Conservation (phyloP, 768 basidiomycete species). For the Gelatoporia subvermispora region DNA sequence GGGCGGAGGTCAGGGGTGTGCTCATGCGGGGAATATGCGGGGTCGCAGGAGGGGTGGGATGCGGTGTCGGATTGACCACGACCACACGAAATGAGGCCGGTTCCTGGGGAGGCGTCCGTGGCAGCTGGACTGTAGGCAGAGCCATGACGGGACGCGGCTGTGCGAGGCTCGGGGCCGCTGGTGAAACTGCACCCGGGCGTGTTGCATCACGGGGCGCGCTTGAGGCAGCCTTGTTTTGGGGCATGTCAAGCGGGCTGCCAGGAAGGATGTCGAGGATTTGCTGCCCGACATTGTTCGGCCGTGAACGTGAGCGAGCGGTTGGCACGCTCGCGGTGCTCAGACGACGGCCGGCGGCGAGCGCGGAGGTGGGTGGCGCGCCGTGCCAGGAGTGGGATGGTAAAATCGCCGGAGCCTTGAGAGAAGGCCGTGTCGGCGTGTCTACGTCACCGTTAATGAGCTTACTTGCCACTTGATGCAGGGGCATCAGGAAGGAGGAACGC, state of each 20-base stretch:
- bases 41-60: conserved; percentile 73
- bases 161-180: conserved; percentile 12
- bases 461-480: background rate
- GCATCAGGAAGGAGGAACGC: conserved; percentile 1
- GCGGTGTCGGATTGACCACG: conserved; percentile 72
- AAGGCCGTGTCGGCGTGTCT: no score
- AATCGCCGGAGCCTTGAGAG: no score
- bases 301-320: conserved; percentile 12
- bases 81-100: conserved; percentile 50
- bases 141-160: conserved; percentile 19
- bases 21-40: conserved; percentile 33
- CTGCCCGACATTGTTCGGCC: conserved; percentile 32
- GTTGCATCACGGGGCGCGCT: conserved; percentile 8
- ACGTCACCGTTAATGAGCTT: no score
- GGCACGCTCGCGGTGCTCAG: conserved; percentile 25
- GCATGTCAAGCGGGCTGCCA: conserved; percentile 27
- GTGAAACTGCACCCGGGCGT: background rate
- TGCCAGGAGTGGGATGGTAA: conserved; percentile 21
- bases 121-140: conserved; percentile 19
- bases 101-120: conserved; percentile 19
- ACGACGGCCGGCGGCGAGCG: conserved; percentile 16
- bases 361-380: conserved; percentile 10
- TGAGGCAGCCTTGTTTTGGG: conserved; percentile 13
- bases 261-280: conserved; percentile 61
- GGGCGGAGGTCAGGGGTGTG: conserved; percentile 20